These are phyloP conservation scores for Trichomonas vaginalis DNA, from an alignment of 208 protist species.

Conservation along the genomic window DNA sequence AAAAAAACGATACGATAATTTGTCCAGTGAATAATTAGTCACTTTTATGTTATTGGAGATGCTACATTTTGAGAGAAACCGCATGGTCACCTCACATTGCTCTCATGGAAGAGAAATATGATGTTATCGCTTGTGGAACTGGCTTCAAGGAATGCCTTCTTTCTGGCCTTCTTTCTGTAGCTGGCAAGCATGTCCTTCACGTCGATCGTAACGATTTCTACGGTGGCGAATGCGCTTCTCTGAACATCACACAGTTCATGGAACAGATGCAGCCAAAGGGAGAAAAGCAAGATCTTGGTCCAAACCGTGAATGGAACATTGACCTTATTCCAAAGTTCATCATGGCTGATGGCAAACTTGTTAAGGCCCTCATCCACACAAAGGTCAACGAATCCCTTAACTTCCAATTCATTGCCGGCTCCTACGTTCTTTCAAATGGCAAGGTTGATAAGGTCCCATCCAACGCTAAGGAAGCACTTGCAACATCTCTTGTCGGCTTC, in stretches of 20 bases:
- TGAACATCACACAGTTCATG: constrained; percentile 88
- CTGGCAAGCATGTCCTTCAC: constrained; percentile 92
- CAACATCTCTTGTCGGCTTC: constrained; percentile 79
- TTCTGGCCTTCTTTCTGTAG: constrained; percentile 65
- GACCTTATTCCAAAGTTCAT: constrained; percentile 99
- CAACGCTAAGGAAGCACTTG: constrained; percentile 77
- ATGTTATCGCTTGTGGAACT: constrained; percentile 94
- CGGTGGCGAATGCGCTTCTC: constrained; percentile 88
- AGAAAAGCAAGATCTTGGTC: constrained; percentile 29
- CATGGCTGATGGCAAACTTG: constrained; percentile 51
- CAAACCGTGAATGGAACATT: constrained; percentile 82
- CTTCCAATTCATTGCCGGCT: constrained; percentile 88
- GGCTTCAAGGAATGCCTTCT: constrained; percentile 97
- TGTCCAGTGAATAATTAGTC: too few species aligned
- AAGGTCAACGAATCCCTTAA: constrained; percentile 93
- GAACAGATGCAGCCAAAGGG: constrained; percentile 57
- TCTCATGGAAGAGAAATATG: constrained; percentile 52
- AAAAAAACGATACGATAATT: too few species aligned
- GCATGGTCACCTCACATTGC: neutral
- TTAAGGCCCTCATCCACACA: constrained; percentile 66
- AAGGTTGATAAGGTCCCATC: constrained; percentile 89
- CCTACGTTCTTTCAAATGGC: constrained; percentile 74
- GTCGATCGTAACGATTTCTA: constrained; percentile 99
- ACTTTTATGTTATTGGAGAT: too few species aligned
- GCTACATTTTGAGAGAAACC: neutral